Evolutionary conservation across 2,329 filamentous ascomycete species (phyloP), one percentile per base, ranked within the genome.

Genomic region (Drechslerella coelobrocha): DNA sequence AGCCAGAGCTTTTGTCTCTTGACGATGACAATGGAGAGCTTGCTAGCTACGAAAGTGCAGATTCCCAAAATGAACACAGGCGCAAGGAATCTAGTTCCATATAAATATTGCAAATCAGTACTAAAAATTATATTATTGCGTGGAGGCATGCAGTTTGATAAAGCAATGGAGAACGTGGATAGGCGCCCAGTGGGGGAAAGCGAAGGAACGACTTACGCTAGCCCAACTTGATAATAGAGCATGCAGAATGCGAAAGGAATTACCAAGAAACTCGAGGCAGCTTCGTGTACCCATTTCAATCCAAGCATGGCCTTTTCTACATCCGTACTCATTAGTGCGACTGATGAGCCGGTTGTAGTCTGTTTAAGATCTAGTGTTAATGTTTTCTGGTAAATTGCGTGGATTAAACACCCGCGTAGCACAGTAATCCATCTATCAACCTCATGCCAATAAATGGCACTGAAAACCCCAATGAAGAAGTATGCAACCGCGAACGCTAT

Each of bases 261-360:
- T 50, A 80, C 75, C 17, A 79, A 63, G 1, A 72, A 39, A 60
- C 75, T 79, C 0, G 78, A 79, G 79, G 80, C 82, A 6, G 79
- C 66, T 29, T 82, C 79, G 47, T 83, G 82, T 24, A 82, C 62
- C 2, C 57, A 74, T 5, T 74, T 77, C 2, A 78, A 76, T 0
- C 79, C 81, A 0, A 73, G 26, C 2, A 77, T 74, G 1, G 82
- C 79, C 2, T 79, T 78, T 63, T 83, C 82, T 10, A 83, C 76
- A 51, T 84, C 82, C 1, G 81, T 79, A 61, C 78, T 82, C 82
- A 83, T 84, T 2, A 83, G 76, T 0, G 82, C 82, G 48, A 83
- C 72, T 0, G 81, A 78, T 0, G 80, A 79, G 1, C 79, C 77
- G 9, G 81, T 78, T 27, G 80, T 78, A 1, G 78, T 76, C 0